phyloP scores from a whole-genome alignment of 352 stramenopile genomes.

The Globisporangium iwayamae region DNA sequence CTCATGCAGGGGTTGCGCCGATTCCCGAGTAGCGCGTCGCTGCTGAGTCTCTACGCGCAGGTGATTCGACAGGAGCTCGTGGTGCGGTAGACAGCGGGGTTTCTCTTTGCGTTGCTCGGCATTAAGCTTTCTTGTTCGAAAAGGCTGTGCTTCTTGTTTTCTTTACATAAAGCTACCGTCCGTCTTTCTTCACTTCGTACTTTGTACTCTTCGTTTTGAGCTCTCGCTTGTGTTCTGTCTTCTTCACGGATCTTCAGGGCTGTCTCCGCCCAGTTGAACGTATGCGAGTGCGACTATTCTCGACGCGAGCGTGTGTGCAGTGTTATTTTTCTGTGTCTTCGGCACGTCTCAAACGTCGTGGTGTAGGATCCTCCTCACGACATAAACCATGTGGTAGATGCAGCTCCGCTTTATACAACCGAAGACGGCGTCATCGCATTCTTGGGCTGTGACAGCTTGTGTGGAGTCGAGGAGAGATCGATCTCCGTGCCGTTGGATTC shows the following conservation, averaged over 20 bases:
- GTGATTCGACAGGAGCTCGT: constrained; percentile 38
- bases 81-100: constrained; percentile 10
- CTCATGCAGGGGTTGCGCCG: constrained; percentile 55
- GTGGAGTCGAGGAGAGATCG: constrained; percentile 29
- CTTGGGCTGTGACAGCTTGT: constrained; percentile 44
- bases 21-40: constrained; percentile 39
- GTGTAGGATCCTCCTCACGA: background rate
- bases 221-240: background rate
- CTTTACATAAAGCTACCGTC: constrained; percentile 17
- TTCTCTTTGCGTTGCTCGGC: background rate
- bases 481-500: constrained; percentile 25
- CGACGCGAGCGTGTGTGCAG: background rate
- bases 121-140: background rate
- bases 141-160: constrained; percentile 10
- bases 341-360: too few relatives aligned
- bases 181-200: constrained; percentile 10
- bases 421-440: constrained; percentile 50
- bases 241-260: background rate
- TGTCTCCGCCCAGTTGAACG: background rate
- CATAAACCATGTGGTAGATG: background rate
- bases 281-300: background rate
- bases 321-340: background rate
- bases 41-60: constrained; percentile 52
- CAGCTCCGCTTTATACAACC: constrained; percentile 36
- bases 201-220: background rate